Evolutionary conservation across 139 green algal genomes (phyloP).

Genomic region (Edaphochlamys debaryana): DNA sequence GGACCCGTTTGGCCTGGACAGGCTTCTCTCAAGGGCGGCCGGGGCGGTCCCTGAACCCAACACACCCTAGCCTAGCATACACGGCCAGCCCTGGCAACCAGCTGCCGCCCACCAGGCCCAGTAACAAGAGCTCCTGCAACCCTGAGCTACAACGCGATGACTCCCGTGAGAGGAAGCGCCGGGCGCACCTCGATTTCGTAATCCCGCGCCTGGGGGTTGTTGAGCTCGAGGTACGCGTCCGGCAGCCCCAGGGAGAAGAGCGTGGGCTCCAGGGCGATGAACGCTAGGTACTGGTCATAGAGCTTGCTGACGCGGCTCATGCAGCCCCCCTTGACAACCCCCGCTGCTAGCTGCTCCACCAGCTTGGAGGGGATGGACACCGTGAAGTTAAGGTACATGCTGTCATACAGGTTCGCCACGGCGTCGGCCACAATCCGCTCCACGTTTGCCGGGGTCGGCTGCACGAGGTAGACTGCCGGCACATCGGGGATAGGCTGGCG

Average conservation of each 20-base stretch:
- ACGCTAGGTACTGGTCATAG: conserved; percentile 93
- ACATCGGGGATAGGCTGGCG: conserved; percentile 95
- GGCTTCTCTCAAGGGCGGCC: no score
- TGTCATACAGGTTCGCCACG: conserved; percentile 86
- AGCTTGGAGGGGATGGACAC: conserved; percentile 73
- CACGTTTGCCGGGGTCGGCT: conserved; percentile 75
- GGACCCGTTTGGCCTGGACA: no score
- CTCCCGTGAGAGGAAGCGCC: no score
- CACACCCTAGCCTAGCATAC: no score
- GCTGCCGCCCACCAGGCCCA: no score
- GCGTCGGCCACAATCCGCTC: conserved; percentile 82
- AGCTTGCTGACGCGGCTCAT: conserved; percentile 77
- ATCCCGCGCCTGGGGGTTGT: conserved; percentile 91
- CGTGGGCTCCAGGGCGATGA: conserved; percentile 86
- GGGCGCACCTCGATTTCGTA: conserved; percentile 83
- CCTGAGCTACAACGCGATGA: no score
- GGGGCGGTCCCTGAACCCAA: no score
- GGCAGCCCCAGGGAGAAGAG: conserved; percentile 93
- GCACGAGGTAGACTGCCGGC: conserved; percentile 97
- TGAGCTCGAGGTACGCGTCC: conserved; percentile 88
- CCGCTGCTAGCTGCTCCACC: conserved; percentile 86
- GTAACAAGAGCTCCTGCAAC: no score
- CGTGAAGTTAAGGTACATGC: conserved; percentile 94
- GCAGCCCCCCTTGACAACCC: conserved; percentile 66
- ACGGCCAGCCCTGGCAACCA: no score